Evolutionary conservation across 768 basidiomycete genomes (phyloP).

Genomic region (Royoungia palumana): DNA sequence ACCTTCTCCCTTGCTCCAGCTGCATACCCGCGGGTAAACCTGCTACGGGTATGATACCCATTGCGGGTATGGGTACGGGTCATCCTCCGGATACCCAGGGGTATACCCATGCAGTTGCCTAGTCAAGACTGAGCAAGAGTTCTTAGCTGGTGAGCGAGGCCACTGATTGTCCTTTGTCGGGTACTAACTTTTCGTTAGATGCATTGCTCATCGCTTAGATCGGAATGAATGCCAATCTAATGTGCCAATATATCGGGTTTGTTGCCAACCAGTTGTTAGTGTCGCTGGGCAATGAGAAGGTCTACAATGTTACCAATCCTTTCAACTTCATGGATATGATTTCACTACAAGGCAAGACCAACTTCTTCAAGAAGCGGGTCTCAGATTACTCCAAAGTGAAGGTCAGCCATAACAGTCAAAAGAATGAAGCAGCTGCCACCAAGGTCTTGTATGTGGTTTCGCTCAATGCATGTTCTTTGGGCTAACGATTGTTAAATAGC

Average conservation of each 20-base stretch:
- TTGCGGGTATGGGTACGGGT: no score
- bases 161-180: rapidly evolving
- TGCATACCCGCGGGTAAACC: no score
- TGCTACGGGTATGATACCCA: no score
- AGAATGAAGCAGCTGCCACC: constrained; percentile 19
- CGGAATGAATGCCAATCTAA: constrained; percentile 88
- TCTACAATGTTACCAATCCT: constrained; percentile 76
- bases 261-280: constrained; percentile 87
- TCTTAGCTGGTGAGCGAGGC: constrained; percentile 59
- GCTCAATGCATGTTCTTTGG: background rate
- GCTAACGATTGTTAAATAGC: constrained; percentile 19
- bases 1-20: no score
- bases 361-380: constrained; percentile 96
- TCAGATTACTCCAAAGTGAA: constrained; percentile 77
- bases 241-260: constrained; percentile 90
- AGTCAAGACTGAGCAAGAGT: constrained; percentile 83
- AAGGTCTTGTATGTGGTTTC: constrained; percentile 38
- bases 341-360: constrained; percentile 92
- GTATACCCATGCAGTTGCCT: no score
- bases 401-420: constrained; percentile 38
- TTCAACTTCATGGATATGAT: constrained; percentile 97
- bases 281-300: constrained; percentile 76
- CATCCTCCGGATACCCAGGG: no score
- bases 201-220: constrained; percentile 84
- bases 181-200: constrained; percentile 39